Evolutionary conservation across 345 rosid species (phyloP), one percentile per base, ranked within the genome.

Genomic region (Populus alba): DNA sequence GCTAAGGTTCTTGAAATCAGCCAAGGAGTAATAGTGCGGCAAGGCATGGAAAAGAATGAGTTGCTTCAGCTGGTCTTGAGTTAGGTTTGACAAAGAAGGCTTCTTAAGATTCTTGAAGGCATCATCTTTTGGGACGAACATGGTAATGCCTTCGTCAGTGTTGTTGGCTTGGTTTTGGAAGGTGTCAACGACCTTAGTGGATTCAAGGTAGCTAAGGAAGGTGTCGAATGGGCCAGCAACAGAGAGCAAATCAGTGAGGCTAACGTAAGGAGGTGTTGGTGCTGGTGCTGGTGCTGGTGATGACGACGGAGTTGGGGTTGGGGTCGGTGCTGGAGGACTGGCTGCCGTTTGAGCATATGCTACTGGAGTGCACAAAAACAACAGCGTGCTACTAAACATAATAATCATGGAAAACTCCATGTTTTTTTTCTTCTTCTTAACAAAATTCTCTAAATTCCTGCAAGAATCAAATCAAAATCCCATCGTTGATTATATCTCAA

Each of bases 151-250:
- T 83, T 91, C 92, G 1, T 90, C 87, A 1, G 97, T 92, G 81
- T 89, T 89, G 91, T 95, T 95, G 77, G 94, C 99, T 84, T 89
- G 97, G 90, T 80, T 87, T 81, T 95, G 98, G 87, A 95, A 88
- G 39, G 97, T 93, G 17, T 89, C 94, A 2, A 95, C 85, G 81
- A 93, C 97, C 76, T 92, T 91, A 38, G 95, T 87, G 23, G 97
- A 88, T 70, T 81, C 74, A 37, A 95, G 90, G 82, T 90, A 85
- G 78, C 79, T 81, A 8, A 93, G 96, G 88, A 95, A 92, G 8
- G 91, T 92, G 67, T 86, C 84, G 87, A 85, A 95, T 0, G 98
- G 96, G 63, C 99, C 99, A 0, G 97, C 98, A 25, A 92, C 96
- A 1, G 91, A 81, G 70, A 95, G 90, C n/a, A 95, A 88, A 63